Conservation (phyloP, 2,329 filamentous ascomycete genomes). For the Monilinia fructicola region DNA sequence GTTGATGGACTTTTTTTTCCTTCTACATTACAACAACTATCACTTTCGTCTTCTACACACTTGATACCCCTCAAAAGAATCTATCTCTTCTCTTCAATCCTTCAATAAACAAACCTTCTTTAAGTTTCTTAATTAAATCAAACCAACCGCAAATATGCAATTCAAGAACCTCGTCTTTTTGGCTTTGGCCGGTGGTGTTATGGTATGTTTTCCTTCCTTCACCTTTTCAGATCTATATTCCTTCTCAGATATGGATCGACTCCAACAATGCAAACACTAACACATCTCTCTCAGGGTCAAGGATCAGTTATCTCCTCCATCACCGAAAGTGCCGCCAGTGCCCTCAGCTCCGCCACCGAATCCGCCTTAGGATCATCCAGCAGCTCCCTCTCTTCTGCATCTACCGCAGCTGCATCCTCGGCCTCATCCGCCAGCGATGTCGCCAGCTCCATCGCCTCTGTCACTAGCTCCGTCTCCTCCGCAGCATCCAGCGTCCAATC, state of each 20-base stretch:
- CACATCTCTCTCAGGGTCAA: conserved; percentile 27
- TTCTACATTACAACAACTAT: no score
- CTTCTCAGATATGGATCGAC: no score
- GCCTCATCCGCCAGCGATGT: background rate
- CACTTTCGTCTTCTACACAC: no score
- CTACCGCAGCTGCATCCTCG: background rate
- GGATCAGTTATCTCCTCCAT: background rate
- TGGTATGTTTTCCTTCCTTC: conserved; percentile 25
- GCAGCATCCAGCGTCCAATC: background rate
- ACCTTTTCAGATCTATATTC: no score
- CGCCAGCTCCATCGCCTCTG: conserved; percentile 18
- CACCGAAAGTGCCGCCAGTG: conserved; percentile 12
- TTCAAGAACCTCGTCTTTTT: conserved; percentile 36
- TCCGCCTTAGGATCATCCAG: background rate
- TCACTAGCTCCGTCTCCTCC: background rate
- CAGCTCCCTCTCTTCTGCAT: background rate
- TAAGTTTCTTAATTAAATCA: background rate
- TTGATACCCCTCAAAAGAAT: no score
- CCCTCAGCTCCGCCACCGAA: conserved; percentile 1
- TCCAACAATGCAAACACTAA: background rate
- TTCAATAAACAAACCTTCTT: background rate
- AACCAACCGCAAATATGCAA: conserved; percentile 33
- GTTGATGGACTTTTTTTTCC: no score
- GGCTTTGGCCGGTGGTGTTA: conserved; percentile 33
- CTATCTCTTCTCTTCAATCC: no score